Percentiles rank a stretch among this genome's conserved stretches.
Conservation (phyloP, 768 basidiomycete genomes). For the Cantharellus cinnabarinus region DNA sequence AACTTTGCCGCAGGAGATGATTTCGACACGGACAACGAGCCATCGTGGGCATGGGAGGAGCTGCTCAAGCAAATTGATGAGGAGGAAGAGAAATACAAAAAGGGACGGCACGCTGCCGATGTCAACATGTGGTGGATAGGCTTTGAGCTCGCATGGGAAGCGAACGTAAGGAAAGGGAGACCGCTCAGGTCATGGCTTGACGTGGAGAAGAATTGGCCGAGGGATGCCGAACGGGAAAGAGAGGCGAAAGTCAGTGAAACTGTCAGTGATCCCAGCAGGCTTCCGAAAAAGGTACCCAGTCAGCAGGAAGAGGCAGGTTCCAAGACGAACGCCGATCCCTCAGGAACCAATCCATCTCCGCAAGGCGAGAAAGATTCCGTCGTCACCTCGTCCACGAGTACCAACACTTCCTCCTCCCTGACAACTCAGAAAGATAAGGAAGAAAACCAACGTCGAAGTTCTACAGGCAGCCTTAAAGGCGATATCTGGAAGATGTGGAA, state of each 20-base stretch:
- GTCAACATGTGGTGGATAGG: neutral
- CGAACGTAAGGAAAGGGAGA: neutral
- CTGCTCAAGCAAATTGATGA: neutral
- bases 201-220: neutral
- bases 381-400: too few relatives aligned
- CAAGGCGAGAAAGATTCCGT: too few relatives aligned
- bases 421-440: too few relatives aligned
- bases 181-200: neutral
- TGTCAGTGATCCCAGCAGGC: too few relatives aligned
- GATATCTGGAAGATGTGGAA: neutral
- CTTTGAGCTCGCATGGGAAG: neutral
- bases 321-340: too few relatives aligned
- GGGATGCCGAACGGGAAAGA: too few relatives aligned
- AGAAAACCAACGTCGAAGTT: neutral
- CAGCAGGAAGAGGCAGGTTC: too few relatives aligned
- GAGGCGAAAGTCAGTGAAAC: too few relatives aligned
- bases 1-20: neutral
- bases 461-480: neutral
- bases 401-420: too few relatives aligned
- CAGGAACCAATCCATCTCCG: too few relatives aligned
- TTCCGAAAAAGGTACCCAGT: too few relatives aligned
- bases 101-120: neutral
- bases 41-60: neutral
- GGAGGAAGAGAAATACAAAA: neutral
- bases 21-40: neutral